Evolutionary conservation across 2,329 filamentous ascomycete species (phyloP).

Genomic region (Fusarium burgessii): DNA sequence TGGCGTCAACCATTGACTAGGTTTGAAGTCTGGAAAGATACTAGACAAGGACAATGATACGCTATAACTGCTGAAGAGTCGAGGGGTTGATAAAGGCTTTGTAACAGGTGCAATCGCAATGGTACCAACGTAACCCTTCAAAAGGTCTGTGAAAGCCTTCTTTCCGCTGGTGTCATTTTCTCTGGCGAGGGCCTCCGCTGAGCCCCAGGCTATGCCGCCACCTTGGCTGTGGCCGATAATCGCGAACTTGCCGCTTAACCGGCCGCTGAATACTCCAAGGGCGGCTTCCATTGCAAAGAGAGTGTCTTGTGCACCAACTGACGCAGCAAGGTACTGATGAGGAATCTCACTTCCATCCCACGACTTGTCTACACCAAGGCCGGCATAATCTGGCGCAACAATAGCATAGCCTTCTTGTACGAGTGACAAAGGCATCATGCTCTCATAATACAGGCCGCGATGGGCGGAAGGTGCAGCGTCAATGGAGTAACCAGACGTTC

Average conservation of each 20-base stretch:
- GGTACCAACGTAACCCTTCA: conserved; percentile 22
- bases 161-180: conserved; percentile 14
- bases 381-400: conserved; percentile 59
- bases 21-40: conserved; percentile 27
- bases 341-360: conserved; percentile 52
- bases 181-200: conserved; percentile 41
- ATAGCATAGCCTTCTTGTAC: conserved; percentile 58
- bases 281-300: conserved; percentile 58
- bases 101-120: conserved; percentile 24
- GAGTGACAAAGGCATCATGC: conserved; percentile 52
- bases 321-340: conserved; percentile 55
- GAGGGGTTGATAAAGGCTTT: neutral
- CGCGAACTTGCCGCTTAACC: conserved; percentile 54
- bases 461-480: conserved; percentile 54
- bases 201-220: conserved; percentile 56
- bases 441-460: conserved; percentile 56
- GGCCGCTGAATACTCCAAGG: conserved; percentile 52
- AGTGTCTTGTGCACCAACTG: conserved; percentile 57
- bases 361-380: conserved; percentile 54
- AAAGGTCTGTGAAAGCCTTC: neutral
- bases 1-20: conserved; percentile 27
- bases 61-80: conserved; percentile 2
- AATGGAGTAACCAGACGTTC: conserved; percentile 56
- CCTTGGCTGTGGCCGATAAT: conserved; percentile 62
- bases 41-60: neutral